These are phyloP conservation scores for Rhodotorula glutinis DNA, from an alignment of 1,284 basidiomycete species.

Conservation along the genomic window DNA sequence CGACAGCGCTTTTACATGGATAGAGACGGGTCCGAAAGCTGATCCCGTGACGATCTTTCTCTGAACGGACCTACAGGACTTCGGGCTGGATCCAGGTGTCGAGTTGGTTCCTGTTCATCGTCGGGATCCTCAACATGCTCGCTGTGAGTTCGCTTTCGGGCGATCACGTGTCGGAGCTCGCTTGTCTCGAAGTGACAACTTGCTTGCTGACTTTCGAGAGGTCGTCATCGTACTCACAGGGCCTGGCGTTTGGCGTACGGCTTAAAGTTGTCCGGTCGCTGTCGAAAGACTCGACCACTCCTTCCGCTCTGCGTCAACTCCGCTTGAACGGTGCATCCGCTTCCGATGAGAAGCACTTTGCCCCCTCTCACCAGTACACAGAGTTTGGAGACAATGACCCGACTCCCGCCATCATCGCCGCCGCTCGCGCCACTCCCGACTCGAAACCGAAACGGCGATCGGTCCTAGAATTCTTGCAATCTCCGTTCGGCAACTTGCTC, in stretches of 20 bases:
- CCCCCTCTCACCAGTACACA: too few species aligned
- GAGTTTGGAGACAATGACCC: too few species aligned
- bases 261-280: conserved; percentile 32
- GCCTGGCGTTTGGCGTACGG: conserved; percentile 29
- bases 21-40: too few species aligned
- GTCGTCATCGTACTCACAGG: neutral
- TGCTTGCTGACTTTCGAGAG: neutral
- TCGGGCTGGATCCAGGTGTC: conserved; percentile 58
- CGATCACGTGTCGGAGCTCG: neutral
- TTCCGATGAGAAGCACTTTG: too few species aligned
- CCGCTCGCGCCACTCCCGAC: too few species aligned
- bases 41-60: too few species aligned
- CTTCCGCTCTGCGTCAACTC: conserved; percentile 21
- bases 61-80: neutral
- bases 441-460: too few species aligned
- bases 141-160: conserved; percentile 52
- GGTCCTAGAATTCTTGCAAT: too few species aligned
- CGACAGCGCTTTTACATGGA: too few species aligned
- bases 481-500: too few species aligned
- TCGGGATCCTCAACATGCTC: conserved; percentile 77
- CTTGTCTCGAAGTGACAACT: too few species aligned
- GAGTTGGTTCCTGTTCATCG: conserved; percentile 77
- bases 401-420: too few species aligned
- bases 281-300: conserved; percentile 24
- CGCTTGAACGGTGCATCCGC: conserved; percentile 8